Conservation (phyloP, 345 rosid genomes). For the Euphorbia peplus region DNA sequence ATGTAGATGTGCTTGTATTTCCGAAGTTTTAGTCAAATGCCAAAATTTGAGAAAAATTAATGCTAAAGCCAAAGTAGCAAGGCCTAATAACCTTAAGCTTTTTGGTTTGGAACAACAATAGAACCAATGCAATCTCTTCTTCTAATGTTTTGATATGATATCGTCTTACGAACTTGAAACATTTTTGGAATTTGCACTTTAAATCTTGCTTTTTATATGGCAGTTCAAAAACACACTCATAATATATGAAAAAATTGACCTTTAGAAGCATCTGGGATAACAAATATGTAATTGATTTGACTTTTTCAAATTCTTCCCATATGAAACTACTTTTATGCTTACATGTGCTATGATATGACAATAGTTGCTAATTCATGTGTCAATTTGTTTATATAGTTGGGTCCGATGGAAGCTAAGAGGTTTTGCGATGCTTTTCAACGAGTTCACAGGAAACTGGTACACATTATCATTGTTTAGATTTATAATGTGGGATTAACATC, state of each 20-base stretch:
- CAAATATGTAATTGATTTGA: background rate
- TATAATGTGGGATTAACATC: background rate
- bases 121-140: background rate
- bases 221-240: background rate
- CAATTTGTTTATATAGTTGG: slow-evolving; percentile 47
- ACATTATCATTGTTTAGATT: slow-evolving; percentile 2
- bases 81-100: background rate
- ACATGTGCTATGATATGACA: background rate
- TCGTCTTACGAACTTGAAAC: too few relatives aligned
- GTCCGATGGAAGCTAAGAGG: slow-evolving; percentile 63
- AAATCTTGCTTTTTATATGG: background rate
- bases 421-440: slow-evolving; percentile 73
- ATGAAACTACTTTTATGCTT: background rate
- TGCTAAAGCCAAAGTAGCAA: too few relatives aligned
- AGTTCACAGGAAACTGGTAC: slow-evolving; percentile 77
- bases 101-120: background rate
- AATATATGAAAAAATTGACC: background rate
- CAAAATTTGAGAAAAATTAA: background rate
- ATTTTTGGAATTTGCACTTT: too few relatives aligned
- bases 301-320: background rate
- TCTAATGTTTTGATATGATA: background rate
- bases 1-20: background rate
- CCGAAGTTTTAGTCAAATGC: background rate
- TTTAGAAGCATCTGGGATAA: background rate
- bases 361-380: background rate